Percentiles rank a stretch among this genome's conserved stretches.
These are phyloP conservation scores for Biscogniauxia mediterranea DNA, from an alignment of 2,329 filamentous ascomycete species.

Conservation along the genomic window DNA sequence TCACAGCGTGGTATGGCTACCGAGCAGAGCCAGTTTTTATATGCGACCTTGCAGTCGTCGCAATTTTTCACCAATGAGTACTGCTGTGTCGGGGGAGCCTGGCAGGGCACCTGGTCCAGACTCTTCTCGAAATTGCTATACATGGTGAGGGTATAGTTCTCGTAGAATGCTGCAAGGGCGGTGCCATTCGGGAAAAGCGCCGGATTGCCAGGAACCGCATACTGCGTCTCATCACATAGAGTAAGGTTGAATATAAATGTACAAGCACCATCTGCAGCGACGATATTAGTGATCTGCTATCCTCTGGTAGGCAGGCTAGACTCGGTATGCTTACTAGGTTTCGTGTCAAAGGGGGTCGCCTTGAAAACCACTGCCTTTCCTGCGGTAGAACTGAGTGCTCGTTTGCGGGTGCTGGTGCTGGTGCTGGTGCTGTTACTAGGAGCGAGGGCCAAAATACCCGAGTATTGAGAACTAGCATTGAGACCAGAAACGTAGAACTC, in stretches of 20 bases:
- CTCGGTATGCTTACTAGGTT: slow-evolving; percentile 56
- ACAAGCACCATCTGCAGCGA: slow-evolving; percentile 47
- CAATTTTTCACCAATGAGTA: slow-evolving; percentile 83
- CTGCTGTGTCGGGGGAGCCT: slow-evolving; percentile 67
- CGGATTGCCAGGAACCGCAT: slow-evolving; percentile 83
- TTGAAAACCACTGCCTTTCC: slow-evolving; percentile 77
- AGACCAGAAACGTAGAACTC: slow-evolving; percentile 83
- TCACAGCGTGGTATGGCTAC: slow-evolving; percentile 91
- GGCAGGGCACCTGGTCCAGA: slow-evolving; percentile 81
- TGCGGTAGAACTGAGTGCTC: slow-evolving; percentile 52
- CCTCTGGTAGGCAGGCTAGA: background rate
- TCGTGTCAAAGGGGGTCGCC: slow-evolving; percentile 72
- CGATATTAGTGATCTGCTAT: slow-evolving; percentile 6
- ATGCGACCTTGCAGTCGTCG: slow-evolving; percentile 71
- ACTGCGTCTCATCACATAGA: slow-evolving; percentile 86
- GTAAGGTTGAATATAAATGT: slow-evolving; percentile 81
- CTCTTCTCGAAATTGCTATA: slow-evolving; percentile 80
- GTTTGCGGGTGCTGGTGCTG: slow-evolving; percentile 40
- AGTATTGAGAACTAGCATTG: slow-evolving; percentile 69
- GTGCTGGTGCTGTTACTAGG: slow-evolving; percentile 23
- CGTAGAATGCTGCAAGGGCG: slow-evolving; percentile 70
- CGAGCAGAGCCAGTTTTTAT: slow-evolving; percentile 93
- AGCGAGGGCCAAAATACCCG: slow-evolving; percentile 67
- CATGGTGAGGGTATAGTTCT: slow-evolving; percentile 66
- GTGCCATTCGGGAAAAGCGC: slow-evolving; percentile 57